These are phyloP conservation scores for Physcia stellaris DNA, from an alignment of 495 filamentous ascomycete species.

Conservation along the genomic window DNA sequence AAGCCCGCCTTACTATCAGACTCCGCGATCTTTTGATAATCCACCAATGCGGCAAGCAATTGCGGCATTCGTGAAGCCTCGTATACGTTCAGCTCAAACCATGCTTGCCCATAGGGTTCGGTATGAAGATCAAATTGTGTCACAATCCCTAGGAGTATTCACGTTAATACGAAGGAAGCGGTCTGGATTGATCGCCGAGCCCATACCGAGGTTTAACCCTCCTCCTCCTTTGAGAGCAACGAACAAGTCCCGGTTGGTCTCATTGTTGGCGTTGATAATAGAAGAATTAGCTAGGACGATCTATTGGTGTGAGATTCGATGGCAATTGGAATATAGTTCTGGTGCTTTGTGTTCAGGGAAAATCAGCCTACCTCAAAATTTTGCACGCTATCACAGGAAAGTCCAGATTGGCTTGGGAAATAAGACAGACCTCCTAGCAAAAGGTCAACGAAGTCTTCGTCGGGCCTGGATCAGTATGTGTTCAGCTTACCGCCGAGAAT, in stretches of 20 bases:
- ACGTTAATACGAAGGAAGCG: neutral
- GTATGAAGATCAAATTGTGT: conserved; percentile 41
- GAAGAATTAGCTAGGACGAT: conserved; percentile 30
- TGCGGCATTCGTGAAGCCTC: conserved; percentile 1
- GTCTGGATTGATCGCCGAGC: no score
- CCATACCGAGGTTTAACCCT: conserved; percentile 17
- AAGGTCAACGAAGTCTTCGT: neutral
- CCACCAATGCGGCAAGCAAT: conserved; percentile 4
- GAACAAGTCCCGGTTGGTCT: conserved; percentile 21
- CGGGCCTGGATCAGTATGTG: no score
- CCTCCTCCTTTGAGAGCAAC: conserved; percentile 20
- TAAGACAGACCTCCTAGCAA: conserved; percentile 1
- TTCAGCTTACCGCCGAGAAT: conserved; percentile 4
- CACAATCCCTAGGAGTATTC: conserved; percentile 32
- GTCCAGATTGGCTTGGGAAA: conserved; percentile 4
- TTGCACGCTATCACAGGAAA: conserved; percentile 9
- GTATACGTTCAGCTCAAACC: conserved; percentile 3
- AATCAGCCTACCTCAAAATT: conserved; percentile 11
- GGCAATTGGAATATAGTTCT: no score
- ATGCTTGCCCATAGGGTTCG: conserved; percentile 16
- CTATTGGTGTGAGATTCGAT: neutral
- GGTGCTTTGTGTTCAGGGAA: neutral
- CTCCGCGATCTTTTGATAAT: conserved; percentile 5
- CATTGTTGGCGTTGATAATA: conserved; percentile 29
- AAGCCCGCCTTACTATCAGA: conserved; percentile 6